Evolutionary conservation across 2,329 filamentous ascomycete species (phyloP).

Genomic region (Fusarium chlamydosporum): DNA sequence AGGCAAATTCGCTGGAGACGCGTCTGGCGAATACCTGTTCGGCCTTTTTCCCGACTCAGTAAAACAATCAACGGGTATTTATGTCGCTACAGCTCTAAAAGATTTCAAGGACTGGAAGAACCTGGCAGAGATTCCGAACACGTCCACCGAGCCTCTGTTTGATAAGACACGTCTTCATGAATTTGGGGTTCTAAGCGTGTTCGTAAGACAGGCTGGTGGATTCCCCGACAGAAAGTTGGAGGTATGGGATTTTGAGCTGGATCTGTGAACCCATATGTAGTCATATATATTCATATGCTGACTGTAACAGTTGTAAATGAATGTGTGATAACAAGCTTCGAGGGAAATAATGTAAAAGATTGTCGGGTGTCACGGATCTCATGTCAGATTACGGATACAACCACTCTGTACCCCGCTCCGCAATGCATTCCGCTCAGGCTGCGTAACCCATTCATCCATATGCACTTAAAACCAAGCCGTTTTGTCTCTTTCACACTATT

Average conservation of each 20-base stretch:
- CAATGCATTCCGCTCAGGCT: not conserved
- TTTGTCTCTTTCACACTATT: accelerated
- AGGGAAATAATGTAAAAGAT: not conserved
- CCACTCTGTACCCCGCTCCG: slow-evolving; percentile 28
- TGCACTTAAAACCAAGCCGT: no score
- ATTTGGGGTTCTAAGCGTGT: slow-evolving; percentile 24
- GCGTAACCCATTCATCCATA: not conserved
- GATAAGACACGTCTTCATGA: slow-evolving; percentile 24
- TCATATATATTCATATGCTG: no score
- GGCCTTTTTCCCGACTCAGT: slow-evolving; percentile 23
- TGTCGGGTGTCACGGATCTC: not conserved
- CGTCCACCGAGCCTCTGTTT: slow-evolving; percentile 32
- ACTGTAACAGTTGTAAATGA: no score
- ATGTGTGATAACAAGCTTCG: no score
- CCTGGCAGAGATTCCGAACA: slow-evolving; percentile 32
- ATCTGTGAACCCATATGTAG: not conserved
- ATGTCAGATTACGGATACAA: slow-evolving; percentile 18
- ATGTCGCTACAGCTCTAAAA: slow-evolving; percentile 19
- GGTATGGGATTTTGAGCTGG: slow-evolving; percentile 42
- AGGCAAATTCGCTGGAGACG: slow-evolving; percentile 38
- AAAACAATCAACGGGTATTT: slow-evolving; percentile 11
- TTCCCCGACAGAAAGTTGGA: slow-evolving; percentile 35
- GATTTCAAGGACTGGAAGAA: slow-evolving; percentile 30
- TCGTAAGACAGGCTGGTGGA: slow-evolving; percentile 25
- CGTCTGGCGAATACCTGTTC: slow-evolving; percentile 23